These are phyloP conservation scores for Candida mattraensis DNA, from an alignment of 805 yeast species.

Conservation along the genomic window DNA sequence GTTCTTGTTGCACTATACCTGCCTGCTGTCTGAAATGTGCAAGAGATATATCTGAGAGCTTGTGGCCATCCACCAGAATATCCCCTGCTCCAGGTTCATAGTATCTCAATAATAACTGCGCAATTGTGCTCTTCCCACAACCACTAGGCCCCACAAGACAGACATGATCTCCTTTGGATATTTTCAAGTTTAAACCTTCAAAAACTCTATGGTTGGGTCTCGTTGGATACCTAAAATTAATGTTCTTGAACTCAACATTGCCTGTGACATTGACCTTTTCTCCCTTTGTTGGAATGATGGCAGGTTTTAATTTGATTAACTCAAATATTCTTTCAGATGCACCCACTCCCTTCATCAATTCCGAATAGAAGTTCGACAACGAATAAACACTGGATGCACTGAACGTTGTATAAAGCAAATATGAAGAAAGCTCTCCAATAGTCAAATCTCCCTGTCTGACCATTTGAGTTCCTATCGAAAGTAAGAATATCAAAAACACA, in stretches of 20 bases:
- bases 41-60: constrained; percentile 64
- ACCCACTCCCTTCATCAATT: constrained; percentile 95
- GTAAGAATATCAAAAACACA: constrained; percentile 68
- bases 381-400: constrained; percentile 94
- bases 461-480: constrained; percentile 80
- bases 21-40: constrained; percentile 69
- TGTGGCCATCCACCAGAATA: constrained; percentile 62
- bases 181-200: constrained; percentile 53
- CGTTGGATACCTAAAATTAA: constrained; percentile 80
- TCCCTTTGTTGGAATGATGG: constrained; percentile 69
- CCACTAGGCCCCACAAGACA: constrained; percentile 98
- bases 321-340: constrained; percentile 93
- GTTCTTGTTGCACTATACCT: constrained; percentile 95
- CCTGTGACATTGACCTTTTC: constrained; percentile 45
- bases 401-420: constrained; percentile 93
- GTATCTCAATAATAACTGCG: constrained; percentile 75
- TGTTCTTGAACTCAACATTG: constrained; percentile 59
- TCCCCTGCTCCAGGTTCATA: constrained; percentile 75
- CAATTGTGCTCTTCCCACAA: constrained; percentile 88
- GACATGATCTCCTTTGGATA: constrained; percentile 80
- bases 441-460: constrained; percentile 74
- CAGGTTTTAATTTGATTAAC: constrained; percentile 73
- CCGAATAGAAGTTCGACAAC: constrained; percentile 85
- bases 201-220: constrained; percentile 73
- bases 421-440: constrained; percentile 86